These are phyloP conservation scores for Pseudocercospora macadamiae DNA, from an alignment of 2,329 filamentous ascomycete genomes.

Conservation along the genomic window DNA sequence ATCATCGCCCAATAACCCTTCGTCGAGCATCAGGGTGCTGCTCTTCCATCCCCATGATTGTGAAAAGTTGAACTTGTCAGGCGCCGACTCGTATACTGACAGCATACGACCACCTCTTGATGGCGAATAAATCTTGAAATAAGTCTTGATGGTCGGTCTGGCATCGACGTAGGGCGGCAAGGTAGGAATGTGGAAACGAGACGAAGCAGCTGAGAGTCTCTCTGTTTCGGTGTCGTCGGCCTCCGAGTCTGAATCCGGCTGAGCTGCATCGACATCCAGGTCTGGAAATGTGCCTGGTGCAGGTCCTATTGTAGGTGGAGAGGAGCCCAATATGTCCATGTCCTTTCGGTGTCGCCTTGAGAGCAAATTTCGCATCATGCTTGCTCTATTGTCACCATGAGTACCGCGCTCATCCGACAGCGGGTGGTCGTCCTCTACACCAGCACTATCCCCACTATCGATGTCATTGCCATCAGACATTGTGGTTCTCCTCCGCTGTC, in stretches of 20 bases:
- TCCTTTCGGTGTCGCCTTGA: slow-evolving; percentile 31
- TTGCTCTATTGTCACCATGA: slow-evolving; percentile 18
- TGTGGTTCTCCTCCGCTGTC: slow-evolving; percentile 32
- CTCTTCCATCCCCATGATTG: slow-evolving; percentile 67
- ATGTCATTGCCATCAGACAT: slow-evolving; percentile 30
- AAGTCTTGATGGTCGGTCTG: slow-evolving; percentile 61
- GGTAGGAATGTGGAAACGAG: slow-evolving; percentile 43
- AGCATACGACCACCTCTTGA: slow-evolving; percentile 61
- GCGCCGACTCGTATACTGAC: slow-evolving; percentile 61
- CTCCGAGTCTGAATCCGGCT: slow-evolving; percentile 12
- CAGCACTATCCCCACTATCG: slow-evolving; percentile 51
- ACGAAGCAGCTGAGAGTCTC: slow-evolving; percentile 25
- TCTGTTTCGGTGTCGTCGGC: slow-evolving; percentile 20
- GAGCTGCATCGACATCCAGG: background rate
- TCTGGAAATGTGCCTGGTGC: background rate
- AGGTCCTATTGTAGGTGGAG: slow-evolving; percentile 11
- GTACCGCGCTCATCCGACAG: background rate
- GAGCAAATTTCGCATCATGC: slow-evolving; percentile 34
- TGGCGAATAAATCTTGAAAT: slow-evolving; percentile 65
- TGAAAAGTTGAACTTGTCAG: slow-evolving; percentile 62
- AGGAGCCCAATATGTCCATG: slow-evolving; percentile 24
- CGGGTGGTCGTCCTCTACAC: slow-evolving; percentile 44
- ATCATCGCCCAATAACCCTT: slow-evolving; percentile 42
- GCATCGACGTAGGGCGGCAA: slow-evolving; percentile 59
- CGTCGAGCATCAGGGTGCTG: slow-evolving; percentile 60